A percentile compares a stretch with the other conserved stretches of the same genome.
phyloP scores from a whole-genome alignment of 2,329 filamentous ascomycete species.

The Tolypocladium ophioglossoides region DNA sequence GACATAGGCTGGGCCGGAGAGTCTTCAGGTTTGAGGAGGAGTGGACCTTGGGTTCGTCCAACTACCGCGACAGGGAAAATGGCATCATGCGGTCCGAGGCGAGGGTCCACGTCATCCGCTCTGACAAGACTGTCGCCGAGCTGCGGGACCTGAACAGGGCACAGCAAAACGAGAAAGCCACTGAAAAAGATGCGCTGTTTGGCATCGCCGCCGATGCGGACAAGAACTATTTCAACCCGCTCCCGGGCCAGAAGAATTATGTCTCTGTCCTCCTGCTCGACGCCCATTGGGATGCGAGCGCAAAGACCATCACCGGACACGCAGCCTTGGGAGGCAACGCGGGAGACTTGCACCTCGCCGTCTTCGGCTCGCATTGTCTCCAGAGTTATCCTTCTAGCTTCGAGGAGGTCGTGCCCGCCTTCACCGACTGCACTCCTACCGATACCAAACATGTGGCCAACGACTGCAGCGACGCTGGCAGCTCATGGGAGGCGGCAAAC shows the following conservation, averaged over 20 bases:
- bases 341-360: constrained; percentile 68
- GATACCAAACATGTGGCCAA: constrained; percentile 74
- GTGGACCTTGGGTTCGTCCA: constrained; percentile 78
- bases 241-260: constrained; percentile 72
- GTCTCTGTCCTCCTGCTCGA: constrained; percentile 83
- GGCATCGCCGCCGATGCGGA: constrained; percentile 69
- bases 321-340: constrained; percentile 69
- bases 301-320: constrained; percentile 65
- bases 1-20: constrained; percentile 75
- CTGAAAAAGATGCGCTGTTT: constrained; percentile 64
- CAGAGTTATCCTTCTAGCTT: constrained; percentile 84
- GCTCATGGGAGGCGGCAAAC: constrained; percentile 91
- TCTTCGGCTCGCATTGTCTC: constrained; percentile 86
- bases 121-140: constrained; percentile 75
- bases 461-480: constrained; percentile 77
- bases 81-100: constrained; percentile 81
- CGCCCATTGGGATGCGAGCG: constrained; percentile 69
- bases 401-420: constrained; percentile 82
- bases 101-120: constrained; percentile 75
- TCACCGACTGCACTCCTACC: constrained; percentile 82
- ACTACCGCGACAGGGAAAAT: constrained; percentile 58
- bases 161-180: constrained; percentile 63
- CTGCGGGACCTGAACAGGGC: constrained; percentile 67
- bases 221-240: constrained; percentile 62
- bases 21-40: constrained; percentile 90